Base-by-base conservation (phyloP, 208 protist genomes). In the Entamoeba invadens region DNA sequence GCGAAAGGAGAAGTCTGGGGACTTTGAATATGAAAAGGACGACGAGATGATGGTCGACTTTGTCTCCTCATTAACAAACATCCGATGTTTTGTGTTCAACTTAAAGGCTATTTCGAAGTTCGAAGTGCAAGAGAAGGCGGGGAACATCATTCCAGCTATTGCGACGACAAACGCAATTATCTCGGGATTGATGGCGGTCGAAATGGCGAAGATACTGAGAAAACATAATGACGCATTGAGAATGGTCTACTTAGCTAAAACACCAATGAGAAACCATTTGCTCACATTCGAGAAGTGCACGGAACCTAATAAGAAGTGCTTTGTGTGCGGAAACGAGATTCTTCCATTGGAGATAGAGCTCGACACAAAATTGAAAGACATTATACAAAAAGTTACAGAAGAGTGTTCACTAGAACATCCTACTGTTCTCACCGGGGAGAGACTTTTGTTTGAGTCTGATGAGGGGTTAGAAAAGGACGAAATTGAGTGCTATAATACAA, bases 111-210 rank as follows among this genome's bases (percentile, higher is more conserved):
- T 91, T 45, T 38, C 14, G 16, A 6, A 21, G n/a, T 92, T 91
- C 45, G 38, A 94, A n/a, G 47, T 93, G 18, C 95, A 95, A 93
- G 98, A 98, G 91, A 98, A 99, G 0, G 96, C 98, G 14, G 99
- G 99, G 94, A 98, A 99, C 93, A 98, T 99, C 93, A 98, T 99
- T 94, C 98, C 99, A 2, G 98, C 98, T 0, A 98, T 99, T 45
- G 98, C 98, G 46, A 98, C 98, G 57, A 99, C 98, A 45, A 99
- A 99, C 95, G 98, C 98, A 38, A 96, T 99, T 51, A 97, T 99
- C 38, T 97, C 93, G 57, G 94, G 35, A 5, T 77, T 93, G 18
- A 46, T 91, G 31, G n/a, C 44, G 3, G 10, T 46, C 21, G 46
- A 93, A 45, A 42, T 46, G 42, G 45, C 72, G n/a, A 93, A 72